phyloP scores from a whole-genome alignment of 768 basidiomycete genomes.

The Peribolospora baueri region DNA sequence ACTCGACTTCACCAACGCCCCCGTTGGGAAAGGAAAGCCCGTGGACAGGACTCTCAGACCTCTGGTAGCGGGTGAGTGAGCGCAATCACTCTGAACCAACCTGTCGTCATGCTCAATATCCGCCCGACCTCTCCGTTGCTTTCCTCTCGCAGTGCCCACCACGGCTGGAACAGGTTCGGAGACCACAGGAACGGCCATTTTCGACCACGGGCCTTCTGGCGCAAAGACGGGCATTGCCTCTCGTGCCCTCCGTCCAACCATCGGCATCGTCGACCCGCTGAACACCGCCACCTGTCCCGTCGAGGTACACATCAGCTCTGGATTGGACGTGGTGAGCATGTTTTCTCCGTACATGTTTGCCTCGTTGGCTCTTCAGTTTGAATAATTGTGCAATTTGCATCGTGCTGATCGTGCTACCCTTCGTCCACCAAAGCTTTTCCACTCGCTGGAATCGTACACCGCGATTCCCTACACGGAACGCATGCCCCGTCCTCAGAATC shows the following conservation, averaged over 20 bases:
- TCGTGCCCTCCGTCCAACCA: slow-evolving; percentile 64
- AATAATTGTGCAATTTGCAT: neutral
- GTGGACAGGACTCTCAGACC: slow-evolving; percentile 50
- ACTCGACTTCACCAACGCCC: slow-evolving; percentile 92
- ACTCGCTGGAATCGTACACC: slow-evolving; percentile 81
- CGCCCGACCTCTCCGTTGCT: neutral
- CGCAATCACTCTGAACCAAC: neutral
- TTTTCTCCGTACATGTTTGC: slow-evolving; percentile 7
- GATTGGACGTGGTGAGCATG: slow-evolving; percentile 41
- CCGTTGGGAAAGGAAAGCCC: slow-evolving; percentile 55
- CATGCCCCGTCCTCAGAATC: slow-evolving; percentile 66
- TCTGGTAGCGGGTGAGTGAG: slow-evolving; percentile 43
- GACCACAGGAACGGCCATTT: slow-evolving; percentile 82
- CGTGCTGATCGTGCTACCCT: neutral
- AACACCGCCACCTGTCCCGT: slow-evolving; percentile 43
- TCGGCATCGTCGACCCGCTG: slow-evolving; percentile 64
- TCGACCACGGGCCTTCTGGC: slow-evolving; percentile 63
- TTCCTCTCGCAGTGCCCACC: slow-evolving; percentile 29
- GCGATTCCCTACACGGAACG: slow-evolving; percentile 87
- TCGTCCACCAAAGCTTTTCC: slow-evolving; percentile 34
- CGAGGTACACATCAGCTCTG: slow-evolving; percentile 82
- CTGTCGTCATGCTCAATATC: neutral
- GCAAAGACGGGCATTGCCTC: slow-evolving; percentile 96
- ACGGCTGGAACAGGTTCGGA: slow-evolving; percentile 71
- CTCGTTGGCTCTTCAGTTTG: neutral